These are phyloP conservation scores for Coemansia javaensis DNA, from an alignment of 192 early-diverging fungal species.

Conservation along the genomic window DNA sequence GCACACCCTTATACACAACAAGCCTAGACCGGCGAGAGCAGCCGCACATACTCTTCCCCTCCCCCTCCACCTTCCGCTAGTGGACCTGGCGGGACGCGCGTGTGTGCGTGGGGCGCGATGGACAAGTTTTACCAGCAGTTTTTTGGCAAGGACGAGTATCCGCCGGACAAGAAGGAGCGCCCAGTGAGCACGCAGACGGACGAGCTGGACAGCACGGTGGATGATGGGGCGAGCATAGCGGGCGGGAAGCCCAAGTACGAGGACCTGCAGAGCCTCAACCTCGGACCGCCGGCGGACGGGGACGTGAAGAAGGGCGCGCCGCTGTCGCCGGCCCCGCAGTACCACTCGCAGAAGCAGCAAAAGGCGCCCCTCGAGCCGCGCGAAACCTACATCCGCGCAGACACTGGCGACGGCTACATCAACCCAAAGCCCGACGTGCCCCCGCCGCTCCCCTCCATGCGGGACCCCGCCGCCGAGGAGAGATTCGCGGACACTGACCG, in stretches of 20 bases:
- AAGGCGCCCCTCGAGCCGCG: background rate
- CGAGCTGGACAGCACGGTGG: constrained; percentile 8
- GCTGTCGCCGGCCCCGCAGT: background rate
- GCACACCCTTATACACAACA: too few relatives aligned
- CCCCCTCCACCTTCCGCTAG: too few relatives aligned
- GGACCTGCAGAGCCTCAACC: constrained; percentile 2
- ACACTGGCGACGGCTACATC: constrained; percentile 5
- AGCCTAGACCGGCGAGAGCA: too few relatives aligned
- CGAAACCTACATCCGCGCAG: constrained; percentile 5
- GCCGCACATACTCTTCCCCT: too few relatives aligned
- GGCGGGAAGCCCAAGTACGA: constrained; percentile 2
- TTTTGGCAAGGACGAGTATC: constrained; percentile 5
- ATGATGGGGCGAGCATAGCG: constrained; percentile 2
- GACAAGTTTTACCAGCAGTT: constrained; percentile 13
- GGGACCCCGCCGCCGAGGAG: background rate
- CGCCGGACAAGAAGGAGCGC: constrained; percentile 16
- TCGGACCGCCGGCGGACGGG: constrained; percentile 9
- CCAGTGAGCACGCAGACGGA: background rate
- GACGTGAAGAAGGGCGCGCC: background rate
- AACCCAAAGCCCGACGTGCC: constrained; percentile 1
- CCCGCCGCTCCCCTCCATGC: too few relatives aligned
- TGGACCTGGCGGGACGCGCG: too few relatives aligned
- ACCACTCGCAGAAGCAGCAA: background rate
- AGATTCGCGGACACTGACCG: too few relatives aligned
- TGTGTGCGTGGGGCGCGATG: background rate